A percentile compares a stretch with the other conserved stretches of the same genome.
These are phyloP conservation scores for Coemansia reversa DNA, from an alignment of 192 early-diverging fungal species.

Conservation along the genomic window DNA sequence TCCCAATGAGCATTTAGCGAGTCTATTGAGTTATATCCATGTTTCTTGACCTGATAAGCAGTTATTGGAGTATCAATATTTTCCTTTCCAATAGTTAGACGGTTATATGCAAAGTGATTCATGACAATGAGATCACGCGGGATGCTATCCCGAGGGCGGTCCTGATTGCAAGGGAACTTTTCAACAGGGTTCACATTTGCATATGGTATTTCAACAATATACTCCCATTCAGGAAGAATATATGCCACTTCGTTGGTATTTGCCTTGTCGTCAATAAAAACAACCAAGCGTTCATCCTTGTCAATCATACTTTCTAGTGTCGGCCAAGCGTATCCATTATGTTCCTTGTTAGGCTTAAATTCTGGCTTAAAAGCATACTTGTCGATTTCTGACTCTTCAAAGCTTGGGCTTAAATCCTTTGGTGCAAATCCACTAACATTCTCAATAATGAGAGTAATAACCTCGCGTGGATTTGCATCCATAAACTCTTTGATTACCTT, in stretches of 20 bases:
- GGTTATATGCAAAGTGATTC: conserved; percentile 54
- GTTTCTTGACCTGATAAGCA: conserved; percentile 14
- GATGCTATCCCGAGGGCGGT: conserved; percentile 31
- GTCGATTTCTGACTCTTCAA: conserved; percentile 53
- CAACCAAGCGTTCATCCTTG: conserved; percentile 63
- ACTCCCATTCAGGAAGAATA: conserved; percentile 49
- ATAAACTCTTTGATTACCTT: conserved; percentile 59
- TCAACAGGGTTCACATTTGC: conserved; percentile 35
- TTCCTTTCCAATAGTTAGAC: conserved; percentile 14
- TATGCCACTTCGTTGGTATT: conserved; percentile 56
- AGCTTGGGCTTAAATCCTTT: conserved; percentile 56
- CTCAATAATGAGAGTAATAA: conserved; percentile 75
- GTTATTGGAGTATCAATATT: conserved; percentile 38
- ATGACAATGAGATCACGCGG: conserved; percentile 43
- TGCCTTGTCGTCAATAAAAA: conserved; percentile 65
- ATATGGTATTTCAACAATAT: conserved; percentile 46
- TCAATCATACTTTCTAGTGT: conserved; percentile 65
- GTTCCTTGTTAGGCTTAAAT: conserved; percentile 9
- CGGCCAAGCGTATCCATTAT: conserved; percentile 60
- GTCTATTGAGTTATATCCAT: conserved; percentile 30
- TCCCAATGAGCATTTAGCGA: conserved; percentile 32
- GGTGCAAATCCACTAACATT: conserved; percentile 58
- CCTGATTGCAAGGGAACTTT: conserved; percentile 44
- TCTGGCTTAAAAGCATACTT: conserved; percentile 54
- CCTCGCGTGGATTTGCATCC: conserved; percentile 67